A percentile compares a stretch with the other conserved stretches of the same genome.
Evolutionary conservation across 2,329 filamentous ascomycete species (phyloP).

Genomic region (Phoma sp.): DNA sequence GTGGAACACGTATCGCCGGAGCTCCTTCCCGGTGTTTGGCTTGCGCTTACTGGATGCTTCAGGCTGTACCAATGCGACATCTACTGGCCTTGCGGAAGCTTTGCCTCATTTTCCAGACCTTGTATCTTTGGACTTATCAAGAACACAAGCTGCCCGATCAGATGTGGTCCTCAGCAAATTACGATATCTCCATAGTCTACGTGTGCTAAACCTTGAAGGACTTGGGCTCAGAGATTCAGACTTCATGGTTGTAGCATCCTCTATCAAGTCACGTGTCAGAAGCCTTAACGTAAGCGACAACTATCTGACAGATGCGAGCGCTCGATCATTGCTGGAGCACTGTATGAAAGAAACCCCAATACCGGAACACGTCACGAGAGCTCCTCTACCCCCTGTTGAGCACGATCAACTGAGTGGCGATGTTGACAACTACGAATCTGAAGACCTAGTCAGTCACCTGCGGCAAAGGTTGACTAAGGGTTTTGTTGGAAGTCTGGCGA

Average conservation of each 20-base stretch:
- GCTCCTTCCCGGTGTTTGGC: constrained; percentile 49
- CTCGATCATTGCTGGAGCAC: constrained; percentile 58
- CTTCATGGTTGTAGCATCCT: constrained; percentile 57
- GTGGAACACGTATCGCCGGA: constrained; percentile 27
- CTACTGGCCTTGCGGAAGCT: constrained; percentile 58
- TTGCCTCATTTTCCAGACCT: constrained; percentile 60
- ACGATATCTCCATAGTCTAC: constrained; percentile 56
- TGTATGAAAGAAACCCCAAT: constrained; percentile 52
- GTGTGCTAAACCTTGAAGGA: constrained; percentile 63
- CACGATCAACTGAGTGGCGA: constrained; percentile 44
- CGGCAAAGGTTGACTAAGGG: constrained; percentile 45
- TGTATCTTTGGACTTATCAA: constrained; percentile 65
- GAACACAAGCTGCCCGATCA: constrained; percentile 57
- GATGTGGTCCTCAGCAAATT: constrained; percentile 56
- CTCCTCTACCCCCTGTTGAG: constrained; percentile 30
- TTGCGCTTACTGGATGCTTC: constrained; percentile 64
- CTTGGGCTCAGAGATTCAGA: constrained; percentile 61
- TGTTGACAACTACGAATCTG: constrained; percentile 42
- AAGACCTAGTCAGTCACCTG: constrained; percentile 60
- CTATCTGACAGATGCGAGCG: constrained; percentile 61
- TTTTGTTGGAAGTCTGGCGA: constrained; percentile 59
- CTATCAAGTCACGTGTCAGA: constrained; percentile 59
- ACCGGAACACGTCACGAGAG: constrained; percentile 15
- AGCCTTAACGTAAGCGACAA: constrained; percentile 65
- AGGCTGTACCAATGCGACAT: constrained; percentile 64